A percentile compares a stretch with the other conserved stretches of the same genome.
Conservation (phyloP, 495 filamentous ascomycete genomes). For the Aspergillus sclerotiicarbonarius region DNA sequence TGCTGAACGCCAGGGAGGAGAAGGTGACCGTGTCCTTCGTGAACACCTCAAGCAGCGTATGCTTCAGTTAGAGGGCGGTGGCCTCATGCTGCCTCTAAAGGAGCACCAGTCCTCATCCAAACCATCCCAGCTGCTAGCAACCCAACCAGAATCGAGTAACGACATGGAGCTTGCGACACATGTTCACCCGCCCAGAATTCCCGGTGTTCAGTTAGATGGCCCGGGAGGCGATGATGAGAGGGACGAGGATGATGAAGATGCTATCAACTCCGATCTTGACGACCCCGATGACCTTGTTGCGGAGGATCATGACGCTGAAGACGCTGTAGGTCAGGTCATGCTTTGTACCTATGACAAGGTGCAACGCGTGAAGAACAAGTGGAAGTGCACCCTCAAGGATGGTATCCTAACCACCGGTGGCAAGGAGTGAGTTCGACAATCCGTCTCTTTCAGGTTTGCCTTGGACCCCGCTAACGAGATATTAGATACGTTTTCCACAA, state of each 20-base stretch:
- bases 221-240: constrained; percentile 51
- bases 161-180: neutral
- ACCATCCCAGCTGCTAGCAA: constrained; percentile 13
- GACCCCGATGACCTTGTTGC: constrained; percentile 83
- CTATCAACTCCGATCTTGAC: constrained; percentile 98
- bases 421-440: constrained; percentile 64
- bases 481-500: constrained; percentile 92
- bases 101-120: constrained; percentile 33
- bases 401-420: constrained; percentile 87
- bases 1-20: constrained; percentile 64
- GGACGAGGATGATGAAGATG: constrained; percentile 81
- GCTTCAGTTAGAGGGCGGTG: constrained; percentile 72
- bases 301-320: constrained; percentile 74
- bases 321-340: constrained; percentile 83
- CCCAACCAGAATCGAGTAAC: neutral
- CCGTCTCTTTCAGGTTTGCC: neutral
- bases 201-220: constrained; percentile 63
- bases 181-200: constrained; percentile 12
- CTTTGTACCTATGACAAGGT: constrained; percentile 99
- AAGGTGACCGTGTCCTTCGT: constrained; percentile 45
- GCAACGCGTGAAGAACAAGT: constrained; percentile 99
- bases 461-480: constrained; percentile 1
- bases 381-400: constrained; percentile 99
- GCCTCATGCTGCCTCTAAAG: constrained; percentile 68
- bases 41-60: constrained; percentile 53